Percentiles rank a stretch among this genome's conserved stretches.
These are phyloP conservation scores for Diaporthe sp. DNA, from an alignment of 2,329 filamentous ascomycete species.

Conservation along the genomic window DNA sequence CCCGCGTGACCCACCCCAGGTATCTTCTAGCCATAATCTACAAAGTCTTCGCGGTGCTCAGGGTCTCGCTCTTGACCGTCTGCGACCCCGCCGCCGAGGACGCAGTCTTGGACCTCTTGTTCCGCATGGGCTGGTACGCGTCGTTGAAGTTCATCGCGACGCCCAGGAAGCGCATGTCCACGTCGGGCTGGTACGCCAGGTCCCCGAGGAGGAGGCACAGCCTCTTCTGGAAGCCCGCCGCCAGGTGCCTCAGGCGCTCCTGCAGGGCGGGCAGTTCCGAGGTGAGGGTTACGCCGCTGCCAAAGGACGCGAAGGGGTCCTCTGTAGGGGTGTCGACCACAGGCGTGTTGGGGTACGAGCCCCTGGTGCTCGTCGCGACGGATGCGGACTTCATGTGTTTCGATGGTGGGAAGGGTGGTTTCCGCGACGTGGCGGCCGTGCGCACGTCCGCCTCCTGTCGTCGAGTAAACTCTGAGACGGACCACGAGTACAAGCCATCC, in stretches of 20 bases:
- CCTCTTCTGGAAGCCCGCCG: slow-evolving; percentile 80
- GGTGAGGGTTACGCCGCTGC: slow-evolving; percentile 67
- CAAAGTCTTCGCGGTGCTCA: slow-evolving; percentile 21
- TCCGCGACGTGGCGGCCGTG: slow-evolving; percentile 58
- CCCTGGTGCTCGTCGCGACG: slow-evolving; percentile 43
- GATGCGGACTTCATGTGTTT: slow-evolving; percentile 41
- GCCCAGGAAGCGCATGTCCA: slow-evolving; percentile 94
- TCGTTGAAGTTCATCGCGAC: slow-evolving; percentile 99
- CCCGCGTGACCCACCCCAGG: neutral
- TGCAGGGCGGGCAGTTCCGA: slow-evolving; percentile 80
- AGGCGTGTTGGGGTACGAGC: slow-evolving; percentile 43
- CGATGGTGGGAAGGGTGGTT: slow-evolving; percentile 21
- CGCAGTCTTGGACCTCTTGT: slow-evolving; percentile 46
- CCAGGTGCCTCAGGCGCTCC: slow-evolving; percentile 78
- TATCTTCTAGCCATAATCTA: neutral
- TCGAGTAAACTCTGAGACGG: slow-evolving; percentile 91
- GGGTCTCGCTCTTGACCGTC: slow-evolving; percentile 26
- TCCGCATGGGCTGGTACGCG: slow-evolving; percentile 82
- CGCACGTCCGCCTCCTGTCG: slow-evolving; percentile 87
- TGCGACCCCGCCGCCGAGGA: slow-evolving; percentile 28
- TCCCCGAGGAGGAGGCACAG: slow-evolving; percentile 90
- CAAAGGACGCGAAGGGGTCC: slow-evolving; percentile 53
- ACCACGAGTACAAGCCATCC: slow-evolving; percentile 94
- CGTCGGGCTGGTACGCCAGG: slow-evolving; percentile 90
- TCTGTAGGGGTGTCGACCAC: slow-evolving; percentile 37